Evolutionary conservation across 2,329 filamentous ascomycete species (phyloP), one percentile per base, ranked within the genome.

Genomic region (Blastomyces emzantsi): DNA sequence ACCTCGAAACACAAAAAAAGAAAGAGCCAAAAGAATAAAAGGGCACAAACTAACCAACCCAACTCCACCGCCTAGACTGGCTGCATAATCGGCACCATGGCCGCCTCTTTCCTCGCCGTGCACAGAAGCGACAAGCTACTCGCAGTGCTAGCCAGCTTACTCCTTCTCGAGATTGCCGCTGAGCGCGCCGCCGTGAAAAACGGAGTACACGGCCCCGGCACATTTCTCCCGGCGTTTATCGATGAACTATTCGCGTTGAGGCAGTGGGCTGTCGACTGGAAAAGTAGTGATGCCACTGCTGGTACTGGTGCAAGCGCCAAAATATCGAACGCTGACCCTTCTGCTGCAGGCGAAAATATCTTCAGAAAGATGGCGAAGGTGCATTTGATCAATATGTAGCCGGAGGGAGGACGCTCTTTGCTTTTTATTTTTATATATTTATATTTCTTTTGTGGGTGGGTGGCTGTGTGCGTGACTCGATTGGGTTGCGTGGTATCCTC

Each of bases 151-250:
- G 86, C 90, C 0, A 92, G 82, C 0, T 76, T 95, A 22, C 74
- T 94, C 67, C 83, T 91, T 73, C 97, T 88, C 72, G 92, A 94
- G 73, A 83, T 89, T 67, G 87, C 87, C 1, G 90, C 90, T 0
- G 88, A 93, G 77, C 76, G 78, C n/a, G 85, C 85, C n/a, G 82
- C 79, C 1, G 64, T 65, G 9, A 78, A 85, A 61, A 74, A 78
- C 0, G 82, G 87, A 66, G 90, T 94, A 2, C 81, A 80, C 64
- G 93, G 93, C 0, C 92, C 93, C 0, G 93, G 93, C 0, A 90
- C 87, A 0, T 97, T 97, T 78, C 86, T 95, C 15, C 88, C 91
- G 0, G 87, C 87, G 0, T 92, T 97, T 71, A 78, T 97, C 52
- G 93, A 97, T 69, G 89, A 84, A 72, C 72, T 88, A 60, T 84